Conservation (phyloP, 345 rosid species). For the Brassica juncea region DNA sequence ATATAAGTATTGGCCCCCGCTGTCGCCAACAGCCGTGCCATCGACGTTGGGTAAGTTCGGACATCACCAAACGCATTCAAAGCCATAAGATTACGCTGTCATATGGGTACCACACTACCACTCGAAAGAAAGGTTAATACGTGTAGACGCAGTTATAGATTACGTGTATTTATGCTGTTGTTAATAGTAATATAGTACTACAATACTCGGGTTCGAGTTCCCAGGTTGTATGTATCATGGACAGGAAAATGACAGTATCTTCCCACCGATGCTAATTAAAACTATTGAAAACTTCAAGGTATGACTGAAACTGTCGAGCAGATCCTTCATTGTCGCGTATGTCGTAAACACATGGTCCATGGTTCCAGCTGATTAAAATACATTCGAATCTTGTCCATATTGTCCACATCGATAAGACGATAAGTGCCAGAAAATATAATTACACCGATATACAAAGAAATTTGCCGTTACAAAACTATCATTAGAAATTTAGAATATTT, state of each 20-base stretch:
- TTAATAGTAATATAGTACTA: not conserved
- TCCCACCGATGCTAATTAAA: slow-evolving; percentile 17
- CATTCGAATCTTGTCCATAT: slow-evolving; percentile 19
- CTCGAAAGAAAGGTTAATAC: not conserved
- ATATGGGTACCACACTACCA: not conserved
- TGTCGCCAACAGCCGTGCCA: slow-evolving; percentile 30
- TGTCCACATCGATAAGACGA: slow-evolving; percentile 23
- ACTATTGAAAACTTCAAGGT: not conserved
- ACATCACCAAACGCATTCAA: slow-evolving; percentile 23
- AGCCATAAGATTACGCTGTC: slow-evolving; percentile 20
- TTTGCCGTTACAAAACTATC: not conserved
- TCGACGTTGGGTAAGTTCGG: slow-evolving; percentile 13
- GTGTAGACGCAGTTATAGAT: not conserved
- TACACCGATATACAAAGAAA: not conserved
- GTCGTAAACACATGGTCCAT: slow-evolving; percentile 40
- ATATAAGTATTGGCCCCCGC: slow-evolving; percentile 5
- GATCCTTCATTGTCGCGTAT: slow-evolving; percentile 43
- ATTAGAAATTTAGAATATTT: not conserved
- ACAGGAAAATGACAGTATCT: slow-evolving; percentile 14
- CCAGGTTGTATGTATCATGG: slow-evolving; percentile 8
- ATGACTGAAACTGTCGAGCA: slow-evolving; percentile 35
- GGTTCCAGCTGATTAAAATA: slow-evolving; percentile 23
- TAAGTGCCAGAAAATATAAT: not conserved
- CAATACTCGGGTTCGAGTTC: slow-evolving; percentile 26
- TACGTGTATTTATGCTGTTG: slow-evolving; percentile 1